A percentile compares a stretch with the other conserved stretches of the same genome.
phyloP scores from a whole-genome alignment of 345 rosid genomes.

The Rhizophora mangle region DNA sequence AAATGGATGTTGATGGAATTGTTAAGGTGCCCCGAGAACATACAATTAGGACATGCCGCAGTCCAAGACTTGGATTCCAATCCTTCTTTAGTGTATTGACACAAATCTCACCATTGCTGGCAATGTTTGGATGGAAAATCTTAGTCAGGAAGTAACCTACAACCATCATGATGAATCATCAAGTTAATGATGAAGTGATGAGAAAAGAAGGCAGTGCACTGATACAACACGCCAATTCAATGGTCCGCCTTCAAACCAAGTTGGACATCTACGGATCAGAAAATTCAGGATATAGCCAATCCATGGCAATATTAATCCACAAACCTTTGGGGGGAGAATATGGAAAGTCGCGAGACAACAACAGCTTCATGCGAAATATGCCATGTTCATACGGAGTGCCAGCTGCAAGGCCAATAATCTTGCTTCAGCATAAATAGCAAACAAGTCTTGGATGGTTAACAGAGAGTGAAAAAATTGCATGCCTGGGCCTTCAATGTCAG shows the following conservation, averaged over 20 bases:
- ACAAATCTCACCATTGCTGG: constrained; percentile 90
- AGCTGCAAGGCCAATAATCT: constrained; percentile 50
- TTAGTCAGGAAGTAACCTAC: constrained; percentile 92
- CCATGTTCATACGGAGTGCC: constrained; percentile 98
- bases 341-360: constrained; percentile 83
- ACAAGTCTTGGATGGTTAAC: background rate
- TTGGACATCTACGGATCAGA: background rate
- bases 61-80: constrained; percentile 97
- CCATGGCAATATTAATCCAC: constrained; percentile 1
- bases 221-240: no score
- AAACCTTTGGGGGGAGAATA: constrained; percentile 92
- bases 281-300: background rate
- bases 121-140: constrained; percentile 97
- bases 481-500: constrained; percentile 99
- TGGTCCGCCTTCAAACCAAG: background rate
- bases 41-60: constrained; percentile 90
- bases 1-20: background rate
- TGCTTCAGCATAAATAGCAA: constrained; percentile 8
- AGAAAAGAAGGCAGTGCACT: no score
- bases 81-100: constrained; percentile 93
- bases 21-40: constrained; percentile 26
- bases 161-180: constrained; percentile 1
- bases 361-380: constrained; percentile 90
- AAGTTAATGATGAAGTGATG: no score
- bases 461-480: constrained; percentile 5